A percentile compares a stretch with the other conserved stretches of the same genome.
Conservation (phyloP, 768 basidiomycete genomes). For the Nidularia pulvinata region DNA sequence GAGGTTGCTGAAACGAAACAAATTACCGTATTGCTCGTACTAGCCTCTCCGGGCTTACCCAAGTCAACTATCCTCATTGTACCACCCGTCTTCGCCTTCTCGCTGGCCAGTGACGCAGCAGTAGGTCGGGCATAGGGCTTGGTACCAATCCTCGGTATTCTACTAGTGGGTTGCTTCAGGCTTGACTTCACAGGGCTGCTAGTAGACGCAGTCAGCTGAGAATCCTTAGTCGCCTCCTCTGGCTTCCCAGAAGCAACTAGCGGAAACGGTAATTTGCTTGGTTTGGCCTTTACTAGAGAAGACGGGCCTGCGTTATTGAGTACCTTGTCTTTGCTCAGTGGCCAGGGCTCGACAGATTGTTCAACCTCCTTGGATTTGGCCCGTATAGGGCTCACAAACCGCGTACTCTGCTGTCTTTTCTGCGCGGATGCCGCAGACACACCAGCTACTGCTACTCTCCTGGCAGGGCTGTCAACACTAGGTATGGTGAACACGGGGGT, state of each 20-base stretch:
- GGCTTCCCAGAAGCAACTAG: slow-evolving; percentile 16
- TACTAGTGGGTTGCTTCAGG: slow-evolving; percentile 52
- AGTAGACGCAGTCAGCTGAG: not conserved
- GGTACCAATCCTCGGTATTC: slow-evolving; percentile 58
- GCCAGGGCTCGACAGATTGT: not conserved
- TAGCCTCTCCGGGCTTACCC: slow-evolving; percentile 13
- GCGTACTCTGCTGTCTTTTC: slow-evolving; percentile 17
- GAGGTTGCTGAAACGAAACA: not conserved
- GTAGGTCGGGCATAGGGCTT: slow-evolving; percentile 57
- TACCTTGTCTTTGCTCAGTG: not conserved
- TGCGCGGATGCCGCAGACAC: slow-evolving; percentile 27
- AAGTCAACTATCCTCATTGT: slow-evolving; percentile 14
- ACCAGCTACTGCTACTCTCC: slow-evolving; percentile 32
- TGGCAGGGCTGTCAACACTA: slow-evolving; percentile 36
- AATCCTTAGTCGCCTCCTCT: not conserved
- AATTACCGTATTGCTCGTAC: slow-evolving; percentile 1
- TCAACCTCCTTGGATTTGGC: not conserved
- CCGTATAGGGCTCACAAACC: slow-evolving; percentile 24
- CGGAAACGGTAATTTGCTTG: slow-evolving; percentile 32
- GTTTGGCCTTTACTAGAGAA: not conserved
- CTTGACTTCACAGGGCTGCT: slow-evolving; percentile 33
- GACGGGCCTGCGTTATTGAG: not conserved
- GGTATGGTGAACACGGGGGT: slow-evolving; percentile 25
- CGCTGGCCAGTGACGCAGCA: not conserved
- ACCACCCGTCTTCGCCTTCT: not conserved